Evolutionary conservation across 371 early-diverging fungal genomes (phyloP).

Genomic region (Apophysomyces ossiformis): DNA sequence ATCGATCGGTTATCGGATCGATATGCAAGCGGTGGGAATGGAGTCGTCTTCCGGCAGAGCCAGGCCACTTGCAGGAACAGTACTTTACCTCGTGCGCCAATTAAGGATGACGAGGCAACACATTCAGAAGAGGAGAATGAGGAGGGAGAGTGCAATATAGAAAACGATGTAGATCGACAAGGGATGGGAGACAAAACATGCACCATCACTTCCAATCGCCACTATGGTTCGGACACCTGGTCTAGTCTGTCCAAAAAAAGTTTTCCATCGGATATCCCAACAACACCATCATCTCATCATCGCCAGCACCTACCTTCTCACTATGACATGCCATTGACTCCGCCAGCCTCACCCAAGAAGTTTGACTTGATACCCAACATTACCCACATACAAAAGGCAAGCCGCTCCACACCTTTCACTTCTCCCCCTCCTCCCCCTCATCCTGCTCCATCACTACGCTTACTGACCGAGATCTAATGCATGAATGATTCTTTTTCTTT

Average conservation of each 20-base stretch:
- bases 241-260: not conserved
- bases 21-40: slow-evolving; percentile 12
- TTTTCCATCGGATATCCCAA: not conserved
- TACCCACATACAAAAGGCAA: slow-evolving; percentile 6
- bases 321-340: not conserved
- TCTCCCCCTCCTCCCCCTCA: too few relatives aligned
- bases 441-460: too few relatives aligned
- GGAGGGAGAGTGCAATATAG: not conserved
- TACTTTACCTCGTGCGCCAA: not conserved
- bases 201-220: too few relatives aligned
- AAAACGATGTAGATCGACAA: slow-evolving; percentile 1
- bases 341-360: slow-evolving; percentile 1
- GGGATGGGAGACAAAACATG: not conserved
- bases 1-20: slow-evolving; percentile 17
- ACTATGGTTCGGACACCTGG: not conserved
- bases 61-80: not conserved
- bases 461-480: too few relatives aligned
- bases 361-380: not conserved
- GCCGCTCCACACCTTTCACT: too few relatives aligned
- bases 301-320: not conserved
- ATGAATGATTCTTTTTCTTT: too few relatives aligned
- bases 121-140: slow-evolving; percentile 6
- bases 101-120: not conserved
- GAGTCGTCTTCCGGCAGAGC: not conserved
- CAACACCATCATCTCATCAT: not conserved